Conservation (phyloP, 2,329 filamentous ascomycete species). For the Fusarium gaditjirri region DNA sequence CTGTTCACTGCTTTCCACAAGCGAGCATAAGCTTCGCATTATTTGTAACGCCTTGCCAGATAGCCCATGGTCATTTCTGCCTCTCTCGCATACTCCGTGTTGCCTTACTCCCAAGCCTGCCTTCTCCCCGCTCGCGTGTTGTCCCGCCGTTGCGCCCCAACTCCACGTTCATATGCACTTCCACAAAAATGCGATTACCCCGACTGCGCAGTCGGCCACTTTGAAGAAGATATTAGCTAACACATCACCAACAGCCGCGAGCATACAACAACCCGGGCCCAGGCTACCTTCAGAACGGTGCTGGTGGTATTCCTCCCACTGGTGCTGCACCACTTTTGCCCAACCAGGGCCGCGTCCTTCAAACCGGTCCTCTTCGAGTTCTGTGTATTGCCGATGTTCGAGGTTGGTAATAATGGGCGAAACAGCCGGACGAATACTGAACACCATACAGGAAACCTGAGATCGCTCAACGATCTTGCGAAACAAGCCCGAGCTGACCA, state of each 20-base stretch:
- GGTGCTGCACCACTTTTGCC: slow-evolving; percentile 73
- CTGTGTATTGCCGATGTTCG: slow-evolving; percentile 78
- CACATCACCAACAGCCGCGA: slow-evolving; percentile 51
- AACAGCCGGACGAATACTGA: slow-evolving; percentile 37
- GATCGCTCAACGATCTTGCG: slow-evolving; percentile 95
- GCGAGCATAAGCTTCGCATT: slow-evolving; percentile 11
- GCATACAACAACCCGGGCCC: slow-evolving; percentile 63
- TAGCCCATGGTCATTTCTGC: not conserved
- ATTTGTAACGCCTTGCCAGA: not conserved
- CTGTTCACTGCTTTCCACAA: not conserved
- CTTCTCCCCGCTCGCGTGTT: slow-evolving; percentile 38
- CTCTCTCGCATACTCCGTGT: not conserved
- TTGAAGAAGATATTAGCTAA: slow-evolving; percentile 13
- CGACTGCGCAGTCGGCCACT: not conserved
- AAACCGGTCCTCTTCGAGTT: slow-evolving; percentile 73
- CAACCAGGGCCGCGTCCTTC: slow-evolving; percentile 74
- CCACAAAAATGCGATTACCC: not conserved
- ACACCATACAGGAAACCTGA: slow-evolving; percentile 80
- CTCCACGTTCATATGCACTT: slow-evolving; percentile 21
- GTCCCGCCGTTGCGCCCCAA: slow-evolving; percentile 35
- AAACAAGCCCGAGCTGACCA: slow-evolving; percentile 95
- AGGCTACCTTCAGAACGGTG: slow-evolving; percentile 73
- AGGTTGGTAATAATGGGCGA: slow-evolving; percentile 58
- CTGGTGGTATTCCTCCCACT: slow-evolving; percentile 61
- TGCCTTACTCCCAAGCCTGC: slow-evolving; percentile 1